Conservation (phyloP, 1,284 basidiomycete species). For the Amylostereum areolatum region DNA sequence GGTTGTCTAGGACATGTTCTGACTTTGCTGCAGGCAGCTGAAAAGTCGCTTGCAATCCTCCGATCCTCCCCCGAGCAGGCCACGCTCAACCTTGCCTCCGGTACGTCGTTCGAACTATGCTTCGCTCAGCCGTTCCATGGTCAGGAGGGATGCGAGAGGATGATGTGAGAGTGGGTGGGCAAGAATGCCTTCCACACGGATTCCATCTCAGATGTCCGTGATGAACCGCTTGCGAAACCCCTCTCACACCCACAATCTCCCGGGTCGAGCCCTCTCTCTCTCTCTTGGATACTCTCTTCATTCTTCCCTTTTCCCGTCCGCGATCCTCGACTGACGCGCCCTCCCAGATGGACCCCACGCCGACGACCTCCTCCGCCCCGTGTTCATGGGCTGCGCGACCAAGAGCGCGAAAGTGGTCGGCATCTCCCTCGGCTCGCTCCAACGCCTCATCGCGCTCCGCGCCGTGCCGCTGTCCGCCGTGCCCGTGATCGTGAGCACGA, state of each 20-base stretch:
- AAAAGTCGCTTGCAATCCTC: slow-evolving; percentile 79
- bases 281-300: not conserved
- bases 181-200: too few relatives aligned
- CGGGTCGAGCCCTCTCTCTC: too few relatives aligned
- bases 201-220: slow-evolving; percentile 3
- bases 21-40: slow-evolving; percentile 54
- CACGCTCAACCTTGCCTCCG: slow-evolving; percentile 54
- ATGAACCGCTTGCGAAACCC: not conserved
- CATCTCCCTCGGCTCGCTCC: slow-evolving; percentile 86
- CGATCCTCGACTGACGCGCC: not conserved
- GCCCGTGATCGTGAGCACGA: slow-evolving; percentile 73
- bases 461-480: slow-evolving; percentile 80
- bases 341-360: slow-evolving; percentile 70
- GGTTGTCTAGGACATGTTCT: not conserved
- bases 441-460: slow-evolving; percentile 83
- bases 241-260: not conserved
- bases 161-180: too few relatives aligned
- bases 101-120: slow-evolving; percentile 42
- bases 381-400: slow-evolving; percentile 92
- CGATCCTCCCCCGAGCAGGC: slow-evolving; percentile 68
- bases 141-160: too few relatives aligned
- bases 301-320: not conserved
- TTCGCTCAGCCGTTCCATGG: too few relatives aligned
- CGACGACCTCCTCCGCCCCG: slow-evolving; percentile 78
- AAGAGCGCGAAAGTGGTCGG: slow-evolving; percentile 92